A percentile compares a stretch with the other conserved stretches of the same genome.
Conservation (phyloP, 495 filamentous ascomycete genomes). For the Rhizodiscina lignyota region DNA sequence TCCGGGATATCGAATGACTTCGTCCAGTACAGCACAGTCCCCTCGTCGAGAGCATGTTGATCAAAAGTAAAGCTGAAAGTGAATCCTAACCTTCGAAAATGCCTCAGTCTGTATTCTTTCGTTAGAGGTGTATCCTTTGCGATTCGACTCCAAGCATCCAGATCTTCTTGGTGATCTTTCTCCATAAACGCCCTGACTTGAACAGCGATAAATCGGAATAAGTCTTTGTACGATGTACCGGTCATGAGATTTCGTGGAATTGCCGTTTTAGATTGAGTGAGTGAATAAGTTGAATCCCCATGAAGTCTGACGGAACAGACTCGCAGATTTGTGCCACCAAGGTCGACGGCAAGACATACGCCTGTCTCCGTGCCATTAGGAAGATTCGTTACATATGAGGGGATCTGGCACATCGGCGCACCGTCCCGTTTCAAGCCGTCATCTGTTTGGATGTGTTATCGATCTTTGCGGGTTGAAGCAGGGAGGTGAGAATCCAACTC, state of each 20-base stretch:
- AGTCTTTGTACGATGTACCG: conserved; percentile 70
- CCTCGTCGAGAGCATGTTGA: conserved; percentile 84
- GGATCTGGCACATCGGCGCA: conserved; percentile 76
- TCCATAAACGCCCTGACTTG: conserved; percentile 93
- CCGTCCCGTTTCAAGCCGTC: conserved; percentile 65
- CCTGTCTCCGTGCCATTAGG: conserved; percentile 98
- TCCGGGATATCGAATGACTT: conserved; percentile 95
- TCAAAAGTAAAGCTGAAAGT: conserved; percentile 96
- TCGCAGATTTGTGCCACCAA: conserved; percentile 94
- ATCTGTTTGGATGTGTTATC: conserved; percentile 32
- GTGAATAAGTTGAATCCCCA: conserved; percentile 79
- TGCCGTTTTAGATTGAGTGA: conserved; percentile 94
- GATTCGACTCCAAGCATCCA: too few relatives aligned
- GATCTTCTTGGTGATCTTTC: conserved; percentile 58
- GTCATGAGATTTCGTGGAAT: conserved; percentile 93
- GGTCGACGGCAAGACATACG: conserved; percentile 84
- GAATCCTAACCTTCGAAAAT: conserved; percentile 85
- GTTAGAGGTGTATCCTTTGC: too few relatives aligned
- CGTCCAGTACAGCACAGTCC: conserved; percentile 85
- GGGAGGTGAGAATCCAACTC: too few relatives aligned
- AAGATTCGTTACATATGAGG: conserved; percentile 85
- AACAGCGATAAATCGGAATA: conserved; percentile 97
- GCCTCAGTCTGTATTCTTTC: conserved; percentile 32
- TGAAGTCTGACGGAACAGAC: conserved; percentile 88
- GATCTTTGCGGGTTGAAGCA: too few relatives aligned